These are phyloP conservation scores for Aspergillus hancockii DNA, from an alignment of 495 filamentous ascomycete genomes.

Conservation along the genomic window DNA sequence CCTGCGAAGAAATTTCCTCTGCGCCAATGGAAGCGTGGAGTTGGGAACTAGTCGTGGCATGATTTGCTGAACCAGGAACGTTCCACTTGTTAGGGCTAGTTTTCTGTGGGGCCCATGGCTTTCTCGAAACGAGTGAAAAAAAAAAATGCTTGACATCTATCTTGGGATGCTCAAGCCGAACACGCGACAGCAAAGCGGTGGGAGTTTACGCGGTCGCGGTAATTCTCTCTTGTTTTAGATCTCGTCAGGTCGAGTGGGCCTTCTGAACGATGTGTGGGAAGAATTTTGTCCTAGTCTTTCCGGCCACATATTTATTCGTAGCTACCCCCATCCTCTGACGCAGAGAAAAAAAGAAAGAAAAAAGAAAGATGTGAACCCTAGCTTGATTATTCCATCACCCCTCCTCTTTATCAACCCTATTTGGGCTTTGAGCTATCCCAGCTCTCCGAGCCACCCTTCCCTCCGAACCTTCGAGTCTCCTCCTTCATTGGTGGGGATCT, in stretches of 20 bases:
- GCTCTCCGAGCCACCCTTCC: slow-evolving; percentile 18
- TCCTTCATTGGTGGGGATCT: slow-evolving; percentile 11
- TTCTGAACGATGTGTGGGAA: slow-evolving; percentile 1
- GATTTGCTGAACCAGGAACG: slow-evolving; percentile 1
- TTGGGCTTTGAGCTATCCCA: slow-evolving; percentile 25
- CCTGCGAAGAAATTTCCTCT: neutral
- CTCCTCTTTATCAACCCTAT: slow-evolving; percentile 18
- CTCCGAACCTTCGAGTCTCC: neutral
- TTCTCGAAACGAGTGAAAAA: slow-evolving; percentile 15
- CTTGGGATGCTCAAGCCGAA: neutral
- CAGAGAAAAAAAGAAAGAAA: slow-evolving; percentile 28
- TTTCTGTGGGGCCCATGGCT: neutral
- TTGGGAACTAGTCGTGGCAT: neutral
- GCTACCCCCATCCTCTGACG: slow-evolving; percentile 7
- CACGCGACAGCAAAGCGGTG: slow-evolving; percentile 10
- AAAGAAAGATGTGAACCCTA: slow-evolving; percentile 28
- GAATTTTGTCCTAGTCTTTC: slow-evolving; percentile 17
- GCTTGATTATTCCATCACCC: slow-evolving; percentile 3
- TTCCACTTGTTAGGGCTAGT: slow-evolving; percentile 7
- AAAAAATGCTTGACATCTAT: slow-evolving; percentile 3
- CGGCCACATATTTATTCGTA: slow-evolving; percentile 22
- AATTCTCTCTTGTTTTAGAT: slow-evolving; percentile 12
- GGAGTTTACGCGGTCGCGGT: slow-evolving; percentile 16
- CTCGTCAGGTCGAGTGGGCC: slow-evolving; percentile 16
- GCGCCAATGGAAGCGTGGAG: neutral